Evolutionary conservation across 768 basidiomycete genomes (phyloP).

Genomic region (Gautieria morchelliformis): DNA sequence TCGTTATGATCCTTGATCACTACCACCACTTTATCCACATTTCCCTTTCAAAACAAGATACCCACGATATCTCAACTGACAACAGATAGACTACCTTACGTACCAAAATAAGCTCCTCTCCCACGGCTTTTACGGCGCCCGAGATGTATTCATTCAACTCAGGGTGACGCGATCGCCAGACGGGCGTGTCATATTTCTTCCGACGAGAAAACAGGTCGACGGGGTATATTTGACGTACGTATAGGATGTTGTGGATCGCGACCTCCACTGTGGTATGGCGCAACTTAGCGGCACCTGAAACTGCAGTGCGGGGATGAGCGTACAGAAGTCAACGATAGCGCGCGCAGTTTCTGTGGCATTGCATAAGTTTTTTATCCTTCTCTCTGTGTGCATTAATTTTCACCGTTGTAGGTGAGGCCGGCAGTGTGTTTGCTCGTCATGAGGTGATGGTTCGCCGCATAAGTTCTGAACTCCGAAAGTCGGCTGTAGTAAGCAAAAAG

Average conservation of each 20-base stretch:
- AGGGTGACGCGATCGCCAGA: conserved; percentile 89
- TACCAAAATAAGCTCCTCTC: conserved; percentile 65
- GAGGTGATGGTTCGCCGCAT: too few species aligned
- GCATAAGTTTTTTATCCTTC: not conserved
- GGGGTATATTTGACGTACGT: conserved; percentile 85
- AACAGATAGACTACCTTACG: not conserved
- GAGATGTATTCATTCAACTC: conserved; percentile 81
- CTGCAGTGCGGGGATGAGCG: not conserved
- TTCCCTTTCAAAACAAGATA: conserved; percentile 41
- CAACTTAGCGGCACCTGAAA: not conserved
- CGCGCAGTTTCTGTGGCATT: conserved; percentile 1
- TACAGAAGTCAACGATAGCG: conserved; percentile 7
- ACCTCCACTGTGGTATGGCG: conserved; percentile 63
- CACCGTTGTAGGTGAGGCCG: conserved; percentile 2
- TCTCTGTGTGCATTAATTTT: not conserved
- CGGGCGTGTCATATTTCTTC: conserved; percentile 84
- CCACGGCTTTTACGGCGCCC: conserved; percentile 75
- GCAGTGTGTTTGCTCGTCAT: not conserved
- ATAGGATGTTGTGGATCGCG: conserved; percentile 86
- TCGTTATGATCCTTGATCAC: conserved; percentile 80
- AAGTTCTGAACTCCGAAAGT: too few species aligned
- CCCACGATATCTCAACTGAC: not conserved
- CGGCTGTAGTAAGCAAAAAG: too few species aligned
- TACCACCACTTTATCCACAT: conserved; percentile 68
- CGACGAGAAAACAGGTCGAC: conserved; percentile 77